Base-by-base conservation (phyloP, 768 basidiomycete genomes). In the Xerocomellus intermedius region DNA sequence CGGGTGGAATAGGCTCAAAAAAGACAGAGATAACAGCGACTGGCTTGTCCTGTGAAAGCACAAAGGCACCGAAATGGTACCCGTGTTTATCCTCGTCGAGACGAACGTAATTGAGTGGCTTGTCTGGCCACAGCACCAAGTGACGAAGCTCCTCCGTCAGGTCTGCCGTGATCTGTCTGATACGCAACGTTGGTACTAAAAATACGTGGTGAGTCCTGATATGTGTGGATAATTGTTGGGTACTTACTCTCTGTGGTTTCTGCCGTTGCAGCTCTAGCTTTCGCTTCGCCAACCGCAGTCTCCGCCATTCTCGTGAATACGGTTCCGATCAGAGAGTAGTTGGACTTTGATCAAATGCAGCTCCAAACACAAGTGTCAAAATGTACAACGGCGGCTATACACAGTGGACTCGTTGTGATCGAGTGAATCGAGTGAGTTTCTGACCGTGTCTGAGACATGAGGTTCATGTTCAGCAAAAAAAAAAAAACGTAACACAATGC, bases 11-110 rank as follows among this genome's bases (percentile, higher is more conserved):
- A 24, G 70, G 57, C 55, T 82, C 80, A 39, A 71, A 59, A 68
- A 86, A 85, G 28, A 84, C 65, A 22, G 83, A 86, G 51, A 84
- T 79, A 52, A 85, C 79, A 42, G 80, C 79, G 47, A 82, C 69
- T 21, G 80, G 77, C 17, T 67, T 56, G 41, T 67, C 68, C 42
- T 51, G 59, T 46, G 52, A 52, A 43, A 70, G 61, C 9, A 82
- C 47, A 68, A 87, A 84, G 2, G 81, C 80, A 45, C 84, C 84
- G 59, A 78, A 78, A 72, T 85, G 84, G 57, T 73, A 55, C 10
- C 80, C 83, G 19, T 58, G 50, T 36, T 74, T 65, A 59, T 86
- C 83, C 57, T 83, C 82, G 13, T 81, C 76, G 3, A 84, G 73
- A 52, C 64, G 71, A 43, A 85, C 79, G 54, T 80, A 72, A 52